A percentile compares a stretch with the other conserved stretches of the same genome.
phyloP scores from a whole-genome alignment of 2,329 filamentous ascomycete species.

The Penicillium sp. region DNA sequence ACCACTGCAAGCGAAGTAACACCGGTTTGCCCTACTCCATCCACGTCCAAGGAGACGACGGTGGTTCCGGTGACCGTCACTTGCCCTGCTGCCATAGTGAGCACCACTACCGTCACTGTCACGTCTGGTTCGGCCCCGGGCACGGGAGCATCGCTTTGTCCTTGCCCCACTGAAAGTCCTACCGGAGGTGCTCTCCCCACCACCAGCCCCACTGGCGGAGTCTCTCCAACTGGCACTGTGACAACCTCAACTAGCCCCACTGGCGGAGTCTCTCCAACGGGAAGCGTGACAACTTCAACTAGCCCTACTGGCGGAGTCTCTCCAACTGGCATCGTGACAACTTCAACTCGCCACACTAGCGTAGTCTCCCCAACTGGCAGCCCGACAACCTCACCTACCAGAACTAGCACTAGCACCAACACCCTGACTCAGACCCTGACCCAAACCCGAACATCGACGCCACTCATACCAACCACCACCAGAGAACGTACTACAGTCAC shows the following conservation, averaged over 20 bases:
- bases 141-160: background rate
- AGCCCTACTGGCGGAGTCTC: background rate
- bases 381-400: no score
- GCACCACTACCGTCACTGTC: constrained; percentile 6
- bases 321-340: background rate
- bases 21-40: background rate
- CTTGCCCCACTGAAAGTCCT: background rate
- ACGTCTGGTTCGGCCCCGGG: background rate
- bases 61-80: constrained; percentile 6
- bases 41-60: background rate
- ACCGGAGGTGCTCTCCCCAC: background rate
- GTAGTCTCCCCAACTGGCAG: background rate
- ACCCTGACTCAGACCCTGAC: background rate
- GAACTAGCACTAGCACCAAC: background rate
- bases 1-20: background rate
- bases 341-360: background rate
- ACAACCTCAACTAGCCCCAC: background rate
- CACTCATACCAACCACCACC: constrained; percentile 1
- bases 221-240: background rate
- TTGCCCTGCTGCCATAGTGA: constrained; percentile 1
- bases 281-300: no score
- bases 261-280: background rate
- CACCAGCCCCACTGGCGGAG: background rate
- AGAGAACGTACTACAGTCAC: background rate
- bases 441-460: constrained; percentile 2